Conservation (phyloP, 306 rosid species). For the Bauhinia variegata region DNA sequence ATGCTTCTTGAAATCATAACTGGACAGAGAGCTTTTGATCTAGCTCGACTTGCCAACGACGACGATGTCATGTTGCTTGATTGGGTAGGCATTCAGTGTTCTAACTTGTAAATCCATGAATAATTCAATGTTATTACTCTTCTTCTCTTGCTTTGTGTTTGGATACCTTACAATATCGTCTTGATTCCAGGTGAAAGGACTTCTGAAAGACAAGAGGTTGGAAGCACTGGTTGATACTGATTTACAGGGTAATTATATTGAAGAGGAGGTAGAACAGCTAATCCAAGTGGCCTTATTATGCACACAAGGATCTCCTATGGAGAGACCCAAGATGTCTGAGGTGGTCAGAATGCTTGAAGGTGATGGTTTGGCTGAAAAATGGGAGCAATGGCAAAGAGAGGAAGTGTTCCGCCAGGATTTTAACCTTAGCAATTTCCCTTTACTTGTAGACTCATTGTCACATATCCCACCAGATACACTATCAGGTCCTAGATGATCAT, state of each 20-base stretch:
- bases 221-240: conserved; percentile 78
- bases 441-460: conserved; percentile 69
- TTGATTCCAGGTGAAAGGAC: conserved; percentile 78
- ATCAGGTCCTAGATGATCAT: conserved; percentile 90
- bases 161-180: conserved; percentile 27
- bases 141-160: too few species aligned
- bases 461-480: conserved; percentile 74
- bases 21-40: conserved; percentile 21
- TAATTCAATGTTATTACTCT: too few species aligned
- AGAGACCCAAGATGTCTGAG: conserved; percentile 94
- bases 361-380: conserved; percentile 82
- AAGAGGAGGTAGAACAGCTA: conserved; percentile 72
- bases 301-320: conserved; percentile 76
- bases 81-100: conserved; percentile 31
- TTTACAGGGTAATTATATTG: conserved; percentile 62
- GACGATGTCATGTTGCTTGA: conserved; percentile 33
- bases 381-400: conserved; percentile 94
- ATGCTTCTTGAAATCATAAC: conserved; percentile 38
- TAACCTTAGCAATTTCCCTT: conserved; percentile 53
- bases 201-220: conserved; percentile 69
- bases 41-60: conserved; percentile 27
- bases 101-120: too few species aligned
- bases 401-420: conserved; percentile 69
- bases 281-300: conserved; percentile 88
- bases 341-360: conserved; percentile 98